phyloP scores from a whole-genome alignment of 106 monocot species.

The Dendrobium nobile region DNA sequence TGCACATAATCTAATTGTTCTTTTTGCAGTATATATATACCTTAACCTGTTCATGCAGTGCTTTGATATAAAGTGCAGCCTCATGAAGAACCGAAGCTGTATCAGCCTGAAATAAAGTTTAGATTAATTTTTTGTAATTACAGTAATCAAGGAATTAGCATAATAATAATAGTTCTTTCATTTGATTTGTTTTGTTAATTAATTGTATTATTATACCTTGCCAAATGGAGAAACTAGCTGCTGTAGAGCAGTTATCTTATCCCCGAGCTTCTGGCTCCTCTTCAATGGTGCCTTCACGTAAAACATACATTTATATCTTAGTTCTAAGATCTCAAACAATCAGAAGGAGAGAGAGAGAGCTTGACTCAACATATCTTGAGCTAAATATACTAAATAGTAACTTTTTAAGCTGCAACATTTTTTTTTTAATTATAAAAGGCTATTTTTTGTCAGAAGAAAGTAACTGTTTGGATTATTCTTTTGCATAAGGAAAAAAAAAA shows the following conservation, averaged over 20 bases:
- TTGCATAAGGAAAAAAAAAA: too few relatives aligned
- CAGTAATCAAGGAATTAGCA: too few relatives aligned
- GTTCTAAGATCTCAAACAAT: too few relatives aligned
- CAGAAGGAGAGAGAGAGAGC: too few relatives aligned
- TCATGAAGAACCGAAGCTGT: slow-evolving; percentile 3
- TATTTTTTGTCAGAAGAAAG: too few relatives aligned
- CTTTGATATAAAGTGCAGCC: neutral
- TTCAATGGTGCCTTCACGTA: neutral
- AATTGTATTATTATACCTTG: slow-evolving; percentile 3
- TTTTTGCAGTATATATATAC: neutral
- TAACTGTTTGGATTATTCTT: too few relatives aligned
- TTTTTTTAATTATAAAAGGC: too few relatives aligned
- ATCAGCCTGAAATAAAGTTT: neutral
- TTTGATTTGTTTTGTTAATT: too few relatives aligned
- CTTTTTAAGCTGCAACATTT: too few relatives aligned
- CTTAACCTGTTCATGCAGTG: neutral
- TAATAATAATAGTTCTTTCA: too few relatives aligned
- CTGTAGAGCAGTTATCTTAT: slow-evolving; percentile 20
- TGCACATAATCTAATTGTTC: neutral
- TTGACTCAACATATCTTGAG: too few relatives aligned
- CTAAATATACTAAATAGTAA: too few relatives aligned
- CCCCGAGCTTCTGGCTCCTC: slow-evolving; percentile 20
- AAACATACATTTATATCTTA: neutral
- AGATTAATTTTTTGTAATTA: neutral
- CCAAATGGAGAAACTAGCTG: slow-evolving; percentile 22